Percentiles rank a stretch among this genome's conserved stretches.
These are phyloP conservation scores for Nidula microcarpa DNA, from an alignment of 768 basidiomycete species.

Conservation along the genomic window DNA sequence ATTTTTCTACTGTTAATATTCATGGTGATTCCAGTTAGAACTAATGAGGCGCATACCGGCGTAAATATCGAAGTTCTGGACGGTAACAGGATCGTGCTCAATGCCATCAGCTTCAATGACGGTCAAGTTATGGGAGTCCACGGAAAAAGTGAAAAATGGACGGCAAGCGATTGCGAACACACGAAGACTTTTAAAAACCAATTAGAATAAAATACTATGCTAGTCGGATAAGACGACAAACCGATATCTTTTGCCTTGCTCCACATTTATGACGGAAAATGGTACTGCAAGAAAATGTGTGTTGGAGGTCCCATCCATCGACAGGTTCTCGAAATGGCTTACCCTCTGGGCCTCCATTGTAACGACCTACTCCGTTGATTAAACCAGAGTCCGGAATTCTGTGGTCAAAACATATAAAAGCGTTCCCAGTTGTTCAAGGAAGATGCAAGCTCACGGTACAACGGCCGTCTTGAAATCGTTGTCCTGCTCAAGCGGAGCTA, in stretches of 20 bases:
- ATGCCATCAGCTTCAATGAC: slow-evolving; percentile 38
- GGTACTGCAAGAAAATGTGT: slow-evolving; percentile 11
- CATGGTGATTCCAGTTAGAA: no score
- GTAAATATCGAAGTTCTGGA: slow-evolving; percentile 40
- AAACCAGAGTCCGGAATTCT: slow-evolving; percentile 36
- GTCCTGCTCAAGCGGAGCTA: slow-evolving; percentile 34
- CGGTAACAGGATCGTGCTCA: slow-evolving; percentile 31
- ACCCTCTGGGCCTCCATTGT: slow-evolving; percentile 30
- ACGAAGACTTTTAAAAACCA: slow-evolving; percentile 22
- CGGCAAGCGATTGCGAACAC: slow-evolving; percentile 45
- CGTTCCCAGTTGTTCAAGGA: slow-evolving; percentile 5
- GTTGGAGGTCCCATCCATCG: no score
- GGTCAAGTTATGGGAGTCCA: slow-evolving; percentile 27
- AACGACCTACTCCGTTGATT: slow-evolving; percentile 43
- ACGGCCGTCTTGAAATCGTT: slow-evolving; percentile 25
- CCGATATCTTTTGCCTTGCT: slow-evolving; percentile 39
- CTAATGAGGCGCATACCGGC: slow-evolving; percentile 21
- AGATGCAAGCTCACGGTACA: slow-evolving; percentile 17
- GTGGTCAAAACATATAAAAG: background rate
- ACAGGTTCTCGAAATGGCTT: background rate
- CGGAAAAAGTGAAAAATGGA: slow-evolving; percentile 32
- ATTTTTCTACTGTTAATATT: background rate
- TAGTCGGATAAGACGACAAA: slow-evolving; percentile 2
- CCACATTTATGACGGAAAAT: slow-evolving; percentile 40
- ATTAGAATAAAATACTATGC: background rate